phyloP scores from a whole-genome alignment of 2,329 filamentous ascomycete genomes.

The Achaetomium macrosporum region DNA sequence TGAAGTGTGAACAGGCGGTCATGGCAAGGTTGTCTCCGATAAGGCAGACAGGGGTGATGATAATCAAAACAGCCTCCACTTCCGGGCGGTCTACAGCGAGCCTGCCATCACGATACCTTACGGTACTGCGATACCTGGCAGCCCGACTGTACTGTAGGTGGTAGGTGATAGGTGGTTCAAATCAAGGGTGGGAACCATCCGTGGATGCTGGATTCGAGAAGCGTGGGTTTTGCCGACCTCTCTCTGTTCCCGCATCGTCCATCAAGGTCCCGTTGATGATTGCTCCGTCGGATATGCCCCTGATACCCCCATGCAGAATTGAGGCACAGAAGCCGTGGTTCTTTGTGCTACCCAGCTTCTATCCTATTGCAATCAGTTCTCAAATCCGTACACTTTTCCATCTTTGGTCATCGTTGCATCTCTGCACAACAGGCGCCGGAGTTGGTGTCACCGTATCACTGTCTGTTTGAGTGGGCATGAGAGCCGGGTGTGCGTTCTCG shows the following conservation, averaged over 20 bases:
- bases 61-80: not conserved
- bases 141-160: no score
- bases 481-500: not conserved
- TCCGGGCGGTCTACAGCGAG: no score
- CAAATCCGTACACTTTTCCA: not conserved
- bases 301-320: not conserved
- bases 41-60: constrained; percentile 1
- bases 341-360: not conserved
- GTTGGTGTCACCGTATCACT: not conserved
- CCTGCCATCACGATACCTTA: no score
- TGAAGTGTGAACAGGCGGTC: not conserved
- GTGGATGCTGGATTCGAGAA: no score
- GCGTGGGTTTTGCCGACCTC: no score
- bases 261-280: not conserved
- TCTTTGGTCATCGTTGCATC: constrained; percentile 7
- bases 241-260: no score
- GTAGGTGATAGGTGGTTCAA: no score
- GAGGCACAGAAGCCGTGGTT: not conserved
- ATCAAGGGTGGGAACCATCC: not conserved
- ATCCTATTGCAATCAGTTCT: not conserved
- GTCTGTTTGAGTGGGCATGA: not conserved
- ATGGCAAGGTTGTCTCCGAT: not conserved
- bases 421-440: constrained; percentile 6
- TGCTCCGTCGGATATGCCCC: no score
- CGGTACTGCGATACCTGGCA: no score